phyloP scores from a whole-genome alignment of 2,329 filamentous ascomycete species.

The Tolypocladium capitatum region DNA sequence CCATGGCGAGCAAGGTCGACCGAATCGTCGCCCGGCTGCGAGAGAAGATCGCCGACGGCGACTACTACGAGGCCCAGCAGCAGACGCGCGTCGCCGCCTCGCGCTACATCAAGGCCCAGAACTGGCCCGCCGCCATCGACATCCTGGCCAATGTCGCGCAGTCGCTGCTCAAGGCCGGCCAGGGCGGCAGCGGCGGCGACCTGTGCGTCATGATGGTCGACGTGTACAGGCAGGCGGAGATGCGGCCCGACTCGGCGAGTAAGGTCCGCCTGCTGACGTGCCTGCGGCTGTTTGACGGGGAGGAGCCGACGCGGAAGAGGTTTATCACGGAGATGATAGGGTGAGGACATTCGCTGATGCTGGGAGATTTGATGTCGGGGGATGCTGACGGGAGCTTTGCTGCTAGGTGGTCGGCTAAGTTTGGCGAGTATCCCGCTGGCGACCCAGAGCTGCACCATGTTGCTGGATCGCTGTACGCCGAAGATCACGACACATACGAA shows the following conservation, averaged over 20 bases:
- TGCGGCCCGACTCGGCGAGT: slow-evolving; percentile 59
- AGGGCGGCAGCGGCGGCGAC: slow-evolving; percentile 86
- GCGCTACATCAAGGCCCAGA: slow-evolving; percentile 78
- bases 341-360: slow-evolving; percentile 25
- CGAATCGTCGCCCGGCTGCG: slow-evolving; percentile 55
- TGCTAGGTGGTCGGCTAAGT: slow-evolving; percentile 63
- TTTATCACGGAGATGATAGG: slow-evolving; percentile 76
- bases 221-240: slow-evolving; percentile 76
- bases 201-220: slow-evolving; percentile 78
- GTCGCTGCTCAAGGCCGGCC: slow-evolving; percentile 78
- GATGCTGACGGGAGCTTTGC: slow-evolving; percentile 2
- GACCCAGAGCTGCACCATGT: slow-evolving; percentile 94
- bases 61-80: slow-evolving; percentile 97
- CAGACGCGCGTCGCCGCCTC: slow-evolving; percentile 92
- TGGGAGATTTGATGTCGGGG: neutral
- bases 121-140: slow-evolving; percentile 76
- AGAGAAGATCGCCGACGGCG: slow-evolving; percentile 76
- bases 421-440: slow-evolving; percentile 76
- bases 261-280: slow-evolving; percentile 68
- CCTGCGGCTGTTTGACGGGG: slow-evolving; percentile 63
- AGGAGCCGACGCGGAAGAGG: slow-evolving; percentile 86
- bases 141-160: slow-evolving; percentile 75
- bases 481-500: slow-evolving; percentile 85
- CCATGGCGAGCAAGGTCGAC: slow-evolving; percentile 27
- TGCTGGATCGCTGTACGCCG: slow-evolving; percentile 74